Conservation (phyloP, 345 rosid genomes). For the Excoecaria agallocha region DNA sequence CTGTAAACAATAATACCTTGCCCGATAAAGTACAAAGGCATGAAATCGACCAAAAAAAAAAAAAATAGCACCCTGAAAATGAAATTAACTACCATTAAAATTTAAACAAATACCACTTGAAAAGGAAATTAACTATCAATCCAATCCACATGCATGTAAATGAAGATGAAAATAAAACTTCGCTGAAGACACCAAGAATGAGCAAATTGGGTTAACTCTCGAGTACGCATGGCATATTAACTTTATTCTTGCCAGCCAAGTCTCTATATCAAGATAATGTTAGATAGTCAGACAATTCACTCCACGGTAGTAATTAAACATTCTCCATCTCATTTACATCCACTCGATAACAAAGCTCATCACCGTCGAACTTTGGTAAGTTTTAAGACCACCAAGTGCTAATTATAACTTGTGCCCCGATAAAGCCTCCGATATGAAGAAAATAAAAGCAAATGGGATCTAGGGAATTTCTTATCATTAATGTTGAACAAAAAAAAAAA, state of each 20-base stretch:
- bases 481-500: not conserved
- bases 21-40: not conserved
- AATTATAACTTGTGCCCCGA: not conserved
- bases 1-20: not conserved
- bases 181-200: too few species aligned
- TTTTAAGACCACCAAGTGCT: too few species aligned
- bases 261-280: too few species aligned
- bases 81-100: not conserved
- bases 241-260: too few species aligned
- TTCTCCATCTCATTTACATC: too few species aligned
- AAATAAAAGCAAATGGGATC: not conserved
- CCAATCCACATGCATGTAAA: not conserved
- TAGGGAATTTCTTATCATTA: not conserved
- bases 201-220: too few species aligned
- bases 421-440: not conserved
- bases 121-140: not conserved
- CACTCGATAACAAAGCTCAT: too few species aligned
- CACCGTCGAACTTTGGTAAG: too few species aligned
- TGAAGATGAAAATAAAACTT: too few species aligned
- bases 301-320: too few species aligned
- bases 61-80: slow-evolving; percentile 18
- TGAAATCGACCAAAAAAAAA: not conserved
- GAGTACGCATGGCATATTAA: too few species aligned
- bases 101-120: not conserved
- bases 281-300: too few species aligned